phyloP scores from a whole-genome alignment of 2,329 filamentous ascomycete genomes.

The Aspergillus japonicus region DNA sequence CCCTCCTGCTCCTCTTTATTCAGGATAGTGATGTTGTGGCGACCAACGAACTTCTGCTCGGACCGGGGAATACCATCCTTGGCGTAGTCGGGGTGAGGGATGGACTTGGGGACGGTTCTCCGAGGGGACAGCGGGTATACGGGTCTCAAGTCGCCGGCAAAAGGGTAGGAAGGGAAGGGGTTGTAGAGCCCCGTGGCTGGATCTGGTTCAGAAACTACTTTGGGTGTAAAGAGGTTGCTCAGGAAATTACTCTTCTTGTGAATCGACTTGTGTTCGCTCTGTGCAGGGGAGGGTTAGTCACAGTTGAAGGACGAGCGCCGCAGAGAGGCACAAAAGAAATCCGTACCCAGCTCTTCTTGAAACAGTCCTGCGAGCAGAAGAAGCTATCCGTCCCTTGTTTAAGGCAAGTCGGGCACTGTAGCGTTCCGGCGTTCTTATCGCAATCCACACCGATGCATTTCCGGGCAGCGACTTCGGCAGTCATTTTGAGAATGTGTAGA shows the following conservation, averaged over 20 bases:
- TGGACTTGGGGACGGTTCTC: slow-evolving; percentile 73
- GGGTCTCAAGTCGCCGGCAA: slow-evolving; percentile 76
- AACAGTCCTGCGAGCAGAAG: slow-evolving; percentile 98
- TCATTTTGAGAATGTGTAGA: slow-evolving; percentile 19
- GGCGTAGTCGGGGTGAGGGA: slow-evolving; percentile 84
- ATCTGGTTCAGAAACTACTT: slow-evolving; percentile 85
- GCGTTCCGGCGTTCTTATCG: slow-evolving; percentile 75
- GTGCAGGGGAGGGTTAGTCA: slow-evolving; percentile 16
- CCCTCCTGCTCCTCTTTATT: slow-evolving; percentile 77
- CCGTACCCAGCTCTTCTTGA: slow-evolving; percentile 96
- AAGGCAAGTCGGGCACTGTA: slow-evolving; percentile 94
- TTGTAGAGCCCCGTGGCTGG: slow-evolving; percentile 88
- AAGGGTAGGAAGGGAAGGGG: slow-evolving; percentile 85
- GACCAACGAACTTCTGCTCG: slow-evolving; percentile 63
- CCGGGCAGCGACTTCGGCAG: slow-evolving; percentile 34
- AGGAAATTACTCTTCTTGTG: slow-evolving; percentile 80
- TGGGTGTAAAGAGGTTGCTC: slow-evolving; percentile 71
- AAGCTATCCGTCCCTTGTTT: slow-evolving; percentile 88
- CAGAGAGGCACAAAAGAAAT: slow-evolving; percentile 29
- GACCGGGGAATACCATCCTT: slow-evolving; percentile 72
- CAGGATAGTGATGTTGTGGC: slow-evolving; percentile 80
- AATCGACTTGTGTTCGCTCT: slow-evolving; percentile 78
- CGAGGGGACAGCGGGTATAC: slow-evolving; percentile 78
- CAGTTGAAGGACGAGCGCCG: slow-evolving; percentile 20
- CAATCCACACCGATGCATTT: slow-evolving; percentile 79